Percentiles rank a stretch among this genome's conserved stretches.
phyloP scores from a whole-genome alignment of 192 early-diverging fungal species.

The Entomortierella parvispora region DNA sequence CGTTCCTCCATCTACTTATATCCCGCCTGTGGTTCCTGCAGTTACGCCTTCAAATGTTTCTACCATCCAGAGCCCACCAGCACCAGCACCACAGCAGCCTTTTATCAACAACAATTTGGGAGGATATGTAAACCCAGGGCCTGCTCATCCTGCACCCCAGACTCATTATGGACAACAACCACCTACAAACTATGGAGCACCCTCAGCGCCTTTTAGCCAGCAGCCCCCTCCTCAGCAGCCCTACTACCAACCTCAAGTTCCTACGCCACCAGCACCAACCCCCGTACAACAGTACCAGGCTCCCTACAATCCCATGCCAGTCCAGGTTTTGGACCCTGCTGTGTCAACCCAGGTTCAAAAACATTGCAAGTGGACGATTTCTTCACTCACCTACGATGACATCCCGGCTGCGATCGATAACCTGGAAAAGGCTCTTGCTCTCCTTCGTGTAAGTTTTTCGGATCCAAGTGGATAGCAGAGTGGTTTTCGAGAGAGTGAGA shows the following conservation, averaged over 20 bases:
- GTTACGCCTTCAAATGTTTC: conserved; percentile 11
- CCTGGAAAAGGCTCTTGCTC: conserved; percentile 72
- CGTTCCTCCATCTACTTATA: conserved; percentile 11
- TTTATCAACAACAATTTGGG: conserved; percentile 2
- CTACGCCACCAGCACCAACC: conserved; percentile 9
- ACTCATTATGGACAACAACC: conserved; percentile 2
- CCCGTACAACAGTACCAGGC: background rate
- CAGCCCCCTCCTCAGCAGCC: conserved; percentile 17
- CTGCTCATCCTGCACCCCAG: background rate
- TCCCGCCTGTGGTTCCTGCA: conserved; percentile 8
- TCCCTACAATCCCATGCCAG: conserved; percentile 10
- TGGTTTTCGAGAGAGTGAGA: too few relatives aligned
- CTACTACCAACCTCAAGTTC: background rate
- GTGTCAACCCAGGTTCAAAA: conserved; percentile 83
- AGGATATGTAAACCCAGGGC: background rate
- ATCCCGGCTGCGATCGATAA: conserved; percentile 85
- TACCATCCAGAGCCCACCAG: conserved; percentile 5
- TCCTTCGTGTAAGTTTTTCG: conserved; percentile 50
- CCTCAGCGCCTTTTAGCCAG: conserved; percentile 23
- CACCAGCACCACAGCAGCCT: conserved; percentile 7
- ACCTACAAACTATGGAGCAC: conserved; percentile 31
- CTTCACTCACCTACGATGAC: conserved; percentile 95
- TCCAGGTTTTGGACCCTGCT: conserved; percentile 55
- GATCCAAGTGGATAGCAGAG: too few relatives aligned
- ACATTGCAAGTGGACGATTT: conserved; percentile 90